Base-by-base conservation (phyloP, 495 filamentous ascomycete species). In the Letharia columbiana region DNA sequence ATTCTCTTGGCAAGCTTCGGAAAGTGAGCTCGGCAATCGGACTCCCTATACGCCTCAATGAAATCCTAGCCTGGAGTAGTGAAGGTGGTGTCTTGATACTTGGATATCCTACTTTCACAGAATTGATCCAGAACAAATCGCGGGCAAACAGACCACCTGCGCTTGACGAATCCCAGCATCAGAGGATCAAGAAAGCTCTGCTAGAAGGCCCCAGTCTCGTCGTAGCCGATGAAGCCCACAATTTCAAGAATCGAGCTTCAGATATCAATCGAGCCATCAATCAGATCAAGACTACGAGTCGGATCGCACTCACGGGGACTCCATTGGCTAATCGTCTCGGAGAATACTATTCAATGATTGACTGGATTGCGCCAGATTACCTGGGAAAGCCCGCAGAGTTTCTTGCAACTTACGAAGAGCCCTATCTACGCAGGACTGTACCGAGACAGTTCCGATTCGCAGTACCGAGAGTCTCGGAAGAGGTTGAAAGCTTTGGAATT, bases 181-280 rank as follows among this genome's bases (percentile, higher is more conserved):
- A 70, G 4, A 60, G 62, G 28, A 66, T 85, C 10, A 75, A 74
- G 28, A 68, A 79, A 9, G 76, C 81, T 49, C 74, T 93, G n/a
- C 68, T 84, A 1, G 67, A 84, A 33, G 75, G 79, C 0, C 87
- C 91, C 0, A 89, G 82, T 61, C 84, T 96, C 50, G 86, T 96
- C n/a, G 76, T 96, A 18, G 88, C 88, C 2, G 92, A 98, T 69
- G 92, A 98, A 73, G 92, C 92, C 0, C 92, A 98, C 70, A 79
- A 73, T 35, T 74, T 96, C 66, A 96, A 94, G 72, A 91, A 66
- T 73, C 74, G 0, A 71, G 67, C 0, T 73, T 85, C 0, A 71
- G 75, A n/a, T 74, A 28, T 91, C 23, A 74, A 85, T 31, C 65
- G 74, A 57, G 80, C 82, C 31, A 77, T 85, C 7, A 75, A 75